Base-by-base conservation (phyloP, 805 yeast species). In the Cyberlindnera bimundalis region DNA sequence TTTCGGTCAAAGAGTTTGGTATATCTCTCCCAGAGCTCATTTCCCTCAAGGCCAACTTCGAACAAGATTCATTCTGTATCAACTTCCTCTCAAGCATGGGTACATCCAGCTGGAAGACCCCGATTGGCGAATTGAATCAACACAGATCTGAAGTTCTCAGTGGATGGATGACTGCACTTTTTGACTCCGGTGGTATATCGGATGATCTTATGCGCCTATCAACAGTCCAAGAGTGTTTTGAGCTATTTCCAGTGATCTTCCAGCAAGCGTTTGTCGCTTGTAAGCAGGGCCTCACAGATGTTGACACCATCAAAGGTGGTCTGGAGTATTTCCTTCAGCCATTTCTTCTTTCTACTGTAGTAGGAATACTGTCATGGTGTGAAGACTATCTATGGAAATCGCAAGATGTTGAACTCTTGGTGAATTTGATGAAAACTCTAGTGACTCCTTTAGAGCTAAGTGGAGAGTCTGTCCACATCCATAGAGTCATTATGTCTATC, bases 261-360 rank as follows among this genome's bases (percentile, higher is more conserved):
- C 79, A 79, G 46, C 90, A 87, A 56, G 81, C 87, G 0, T 67
- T 86, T 11, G 58, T 71, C 13, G 85, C 95, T 1, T 68, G 77
- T 36, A 71, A 73, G 17, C 61, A 71, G 18, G 77, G 75, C 2
- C 62, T 76, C 12, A 68, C 86, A 4, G 82, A 79, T 48, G 58
- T 72, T 9, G 81, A 79, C 4, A 73, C 78, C 5, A 66, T 88
- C 29, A 72, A 71, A 35, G 85, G 84, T 41, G 97, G 96, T 0
- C 67, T 91, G 26, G 97, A 90, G 54, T 88, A 90, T 54, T 84
- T 91, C 50, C 68, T 84, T 33, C 96, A 90, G 53, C 84, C 87
- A 3, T 84, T 86, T 47, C 67, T 91, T 48, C 67, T 84, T 2
- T 67, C 74, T 7, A 73, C 81, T 11, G 55, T 79, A 25, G 63